Conservation (phyloP, 2,329 filamentous ascomycete genomes). For the Aspergillus latus region DNA sequence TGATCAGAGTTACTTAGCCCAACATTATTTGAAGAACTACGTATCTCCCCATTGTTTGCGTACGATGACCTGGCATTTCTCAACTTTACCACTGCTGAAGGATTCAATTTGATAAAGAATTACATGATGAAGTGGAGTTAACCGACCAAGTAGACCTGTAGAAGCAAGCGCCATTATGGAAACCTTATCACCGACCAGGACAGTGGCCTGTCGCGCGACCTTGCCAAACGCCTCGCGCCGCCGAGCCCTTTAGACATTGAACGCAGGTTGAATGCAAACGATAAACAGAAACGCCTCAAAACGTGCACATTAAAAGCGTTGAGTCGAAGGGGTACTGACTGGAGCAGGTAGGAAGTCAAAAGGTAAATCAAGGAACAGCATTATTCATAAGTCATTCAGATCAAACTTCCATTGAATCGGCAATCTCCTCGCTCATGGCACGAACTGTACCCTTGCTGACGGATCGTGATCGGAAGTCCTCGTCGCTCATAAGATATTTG, state of each 20-base stretch:
- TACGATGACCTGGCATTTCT: too few relatives aligned
- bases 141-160: not conserved
- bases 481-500: constrained; percentile 47
- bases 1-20: too few relatives aligned
- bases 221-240: constrained; percentile 22
- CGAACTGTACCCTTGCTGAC: constrained; percentile 48
- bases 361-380: constrained; percentile 16
- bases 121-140: too few relatives aligned
- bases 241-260: constrained; percentile 10
- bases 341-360: not conserved
- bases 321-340: constrained; percentile 7
- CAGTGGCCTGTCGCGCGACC: constrained; percentile 15
- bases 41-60: too few relatives aligned
- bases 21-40: too few relatives aligned
- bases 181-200: constrained; percentile 10
- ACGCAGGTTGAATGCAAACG: constrained; percentile 29
- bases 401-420: constrained; percentile 55
- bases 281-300: constrained; percentile 15
- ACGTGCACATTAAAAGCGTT: constrained; percentile 2
- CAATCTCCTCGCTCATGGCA: constrained; percentile 55
- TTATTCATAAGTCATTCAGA: constrained; percentile 15
- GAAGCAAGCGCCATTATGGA: not conserved
- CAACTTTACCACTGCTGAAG: too few relatives aligned
- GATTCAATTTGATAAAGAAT: too few relatives aligned
- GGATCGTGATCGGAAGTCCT: constrained; percentile 41